phyloP scores from a whole-genome alignment of 2,329 filamentous ascomycete genomes.

The Fusarium pseudocircinatum region DNA sequence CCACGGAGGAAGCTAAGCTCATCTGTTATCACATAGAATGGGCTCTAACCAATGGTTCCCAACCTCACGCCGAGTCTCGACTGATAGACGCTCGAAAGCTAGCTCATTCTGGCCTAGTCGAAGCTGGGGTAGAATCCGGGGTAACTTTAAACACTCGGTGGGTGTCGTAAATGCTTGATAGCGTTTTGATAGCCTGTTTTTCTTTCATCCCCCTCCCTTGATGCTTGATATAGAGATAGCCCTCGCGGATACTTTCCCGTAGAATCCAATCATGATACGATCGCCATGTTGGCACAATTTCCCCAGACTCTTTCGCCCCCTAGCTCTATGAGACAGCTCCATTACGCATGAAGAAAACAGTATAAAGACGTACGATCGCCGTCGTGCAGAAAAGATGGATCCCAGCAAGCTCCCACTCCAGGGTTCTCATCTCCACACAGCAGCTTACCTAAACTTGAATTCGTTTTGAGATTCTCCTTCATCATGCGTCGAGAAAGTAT shows the following conservation, averaged over 20 bases:
- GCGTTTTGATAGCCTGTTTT: neutral
- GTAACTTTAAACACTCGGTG: neutral
- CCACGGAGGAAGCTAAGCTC: neutral
- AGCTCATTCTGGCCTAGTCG: neutral
- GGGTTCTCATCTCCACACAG: neutral
- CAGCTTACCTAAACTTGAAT: neutral
- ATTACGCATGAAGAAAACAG: neutral
- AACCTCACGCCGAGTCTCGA: neutral
- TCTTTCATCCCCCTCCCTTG: neutral
- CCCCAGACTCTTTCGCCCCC: neutral
- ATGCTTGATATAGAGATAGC: neutral
- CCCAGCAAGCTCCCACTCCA: neutral
- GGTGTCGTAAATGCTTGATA: neutral
- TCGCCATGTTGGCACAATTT: neutral
- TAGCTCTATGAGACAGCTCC: neutral
- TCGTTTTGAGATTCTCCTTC: neutral
- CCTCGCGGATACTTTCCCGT: constrained; percentile 28
- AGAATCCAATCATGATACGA: constrained; percentile 11
- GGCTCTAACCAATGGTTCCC: neutral
- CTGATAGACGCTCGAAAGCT: neutral
- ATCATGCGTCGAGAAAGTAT: constrained; percentile 16
- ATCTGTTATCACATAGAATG: neutral
- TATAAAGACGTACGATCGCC: constrained; percentile 6
- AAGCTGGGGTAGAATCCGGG: constrained; percentile 5
- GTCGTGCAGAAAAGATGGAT: neutral